Evolutionary conservation across 176 grass and related monocot species (phyloP).

Genomic region (Saccharum spontaneum): DNA sequence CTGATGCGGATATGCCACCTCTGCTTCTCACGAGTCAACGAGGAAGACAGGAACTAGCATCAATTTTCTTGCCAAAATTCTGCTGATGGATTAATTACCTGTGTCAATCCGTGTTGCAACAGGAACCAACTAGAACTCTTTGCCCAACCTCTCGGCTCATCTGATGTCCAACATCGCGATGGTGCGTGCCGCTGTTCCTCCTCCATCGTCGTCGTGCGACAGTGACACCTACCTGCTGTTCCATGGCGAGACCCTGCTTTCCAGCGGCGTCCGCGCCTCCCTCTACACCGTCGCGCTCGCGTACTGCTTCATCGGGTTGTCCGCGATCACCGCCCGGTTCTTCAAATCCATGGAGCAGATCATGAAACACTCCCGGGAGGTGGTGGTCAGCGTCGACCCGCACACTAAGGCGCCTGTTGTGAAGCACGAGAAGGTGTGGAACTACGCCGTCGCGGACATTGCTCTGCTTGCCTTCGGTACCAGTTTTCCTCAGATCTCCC

Average conservation of each 20-base stretch:
- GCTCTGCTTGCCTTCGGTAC: constrained; percentile 89
- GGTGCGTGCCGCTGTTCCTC: constrained; percentile 1
- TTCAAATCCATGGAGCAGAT: constrained; percentile 89
- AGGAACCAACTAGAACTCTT: background rate
- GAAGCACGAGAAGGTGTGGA: constrained; percentile 80
- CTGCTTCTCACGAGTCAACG: too few relatives aligned
- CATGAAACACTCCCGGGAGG: constrained; percentile 54
- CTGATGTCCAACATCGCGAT: constrained; percentile 9
- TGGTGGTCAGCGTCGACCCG: constrained; percentile 47
- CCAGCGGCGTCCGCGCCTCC: constrained; percentile 38
- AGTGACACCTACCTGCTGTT: constrained; percentile 47
- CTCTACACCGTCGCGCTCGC: constrained; percentile 53
- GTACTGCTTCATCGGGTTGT: constrained; percentile 82
- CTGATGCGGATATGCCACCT: too few relatives aligned
- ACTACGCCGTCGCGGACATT: constrained; percentile 84
- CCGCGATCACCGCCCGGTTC: constrained; percentile 68
- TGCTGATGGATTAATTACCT: background rate
- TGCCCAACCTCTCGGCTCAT: background rate
- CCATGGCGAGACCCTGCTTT: constrained; percentile 55
- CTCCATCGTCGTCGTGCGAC: constrained; percentile 26
- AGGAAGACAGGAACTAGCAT: too few relatives aligned
- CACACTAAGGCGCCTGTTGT: constrained; percentile 29
- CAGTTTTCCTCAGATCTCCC: constrained; percentile 92
- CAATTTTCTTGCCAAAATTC: too few relatives aligned
- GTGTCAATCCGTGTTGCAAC: constrained; percentile 3